Base-by-base conservation (phyloP, 1,284 basidiomycete genomes). In the Ustilago hordei region DNA sequence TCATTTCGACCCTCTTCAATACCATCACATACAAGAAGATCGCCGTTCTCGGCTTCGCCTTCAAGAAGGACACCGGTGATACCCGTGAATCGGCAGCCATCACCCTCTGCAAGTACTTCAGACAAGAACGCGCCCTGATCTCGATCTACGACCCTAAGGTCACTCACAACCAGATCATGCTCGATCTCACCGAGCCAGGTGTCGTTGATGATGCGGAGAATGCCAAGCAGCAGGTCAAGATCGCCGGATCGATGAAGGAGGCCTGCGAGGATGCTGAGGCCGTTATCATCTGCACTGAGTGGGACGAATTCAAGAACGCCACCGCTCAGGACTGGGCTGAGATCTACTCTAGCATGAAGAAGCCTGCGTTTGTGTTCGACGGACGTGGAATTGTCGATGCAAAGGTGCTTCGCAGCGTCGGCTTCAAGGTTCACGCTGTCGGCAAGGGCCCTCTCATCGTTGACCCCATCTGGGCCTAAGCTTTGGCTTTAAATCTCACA, bases 21-120 rank as follows among this genome's bases (percentile, higher is more conserved):
- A 98, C 96, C 43, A 95, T 96, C 86, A 96, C 94, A 15, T 91
- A 91, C 88, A 95, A 99, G 93, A 92, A 92, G 85, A 95, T 99
- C 83, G 94, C 96, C 53, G 92, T 99, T 53, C 92, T 99, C 57
- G 97, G 96, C 19, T 97, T 96, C 85, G 80, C 84, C 15, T 81
- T 85, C 83, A 84, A 84, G 73, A 84, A 86, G 65, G 78, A 86
- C 55, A 86, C 84, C 15, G 84, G 84, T 31, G 84, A 86, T 48
- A 86, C 84, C 15, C 94, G 97, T 86, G 96, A 98, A 89, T 95
- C 95, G 8, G 92, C 96, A n/a, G 91, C 96, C 28, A 98, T 98
- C 88, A 93, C 94, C 23, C 91, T 99, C 78, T 92, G 95, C 88
- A 92, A 92, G 82, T 92, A 97, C 89, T 99, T 99, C 90, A 90